Evolutionary conservation across 225 moss, liverwort and hornwort genomes (phyloP), one percentile per base, ranked within the genome.

Genomic region (Polytrichum commune): DNA sequence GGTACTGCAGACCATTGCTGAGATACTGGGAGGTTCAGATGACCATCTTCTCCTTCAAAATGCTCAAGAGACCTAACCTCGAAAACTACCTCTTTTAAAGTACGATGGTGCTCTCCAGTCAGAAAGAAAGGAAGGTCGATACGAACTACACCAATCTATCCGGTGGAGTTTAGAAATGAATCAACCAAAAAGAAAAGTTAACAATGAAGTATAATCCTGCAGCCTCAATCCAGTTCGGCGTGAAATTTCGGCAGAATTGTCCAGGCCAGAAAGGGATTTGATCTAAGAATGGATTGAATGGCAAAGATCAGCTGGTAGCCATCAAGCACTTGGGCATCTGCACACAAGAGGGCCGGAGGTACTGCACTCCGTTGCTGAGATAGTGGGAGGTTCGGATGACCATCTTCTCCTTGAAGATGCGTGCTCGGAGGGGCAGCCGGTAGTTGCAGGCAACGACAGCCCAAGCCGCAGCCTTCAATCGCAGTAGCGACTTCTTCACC

Each of bases 281-380:
- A 33, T 33, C 33, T 8, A 33, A 2, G 8, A 33, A 13, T 4
- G 46, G 16, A 16, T 46, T 46, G 46, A 46, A 16, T 46, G 2
- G 46, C 35, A 2, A 27, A 24, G 27, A 19, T 76, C 74, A 76
- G 29, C 64, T 75, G 61, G 73, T 66, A 58, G 83, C 86, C 56
- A 77, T 76, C 38, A 84, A 46, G 64, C 87, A 87, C 62, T 87
- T 84, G 9, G 87, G 87, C 84, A 84, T 84, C 81, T 81, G 81
- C 87, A 84, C 71, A 70, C 87, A 87, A 68, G 87, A 81, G 1
- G 87, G 87, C 63, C 78, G 81, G 18, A 87, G 73, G 30, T 55
- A 77, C 54, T 74, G 74, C 77, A 84, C 72, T 29, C 87, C 81
- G 62, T 61, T 72, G 60, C 67, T 79, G 53, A 87, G 33, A 55